phyloP scores from a whole-genome alignment of 352 stramenopile species.

The Phytophthora pseudosyringae region DNA sequence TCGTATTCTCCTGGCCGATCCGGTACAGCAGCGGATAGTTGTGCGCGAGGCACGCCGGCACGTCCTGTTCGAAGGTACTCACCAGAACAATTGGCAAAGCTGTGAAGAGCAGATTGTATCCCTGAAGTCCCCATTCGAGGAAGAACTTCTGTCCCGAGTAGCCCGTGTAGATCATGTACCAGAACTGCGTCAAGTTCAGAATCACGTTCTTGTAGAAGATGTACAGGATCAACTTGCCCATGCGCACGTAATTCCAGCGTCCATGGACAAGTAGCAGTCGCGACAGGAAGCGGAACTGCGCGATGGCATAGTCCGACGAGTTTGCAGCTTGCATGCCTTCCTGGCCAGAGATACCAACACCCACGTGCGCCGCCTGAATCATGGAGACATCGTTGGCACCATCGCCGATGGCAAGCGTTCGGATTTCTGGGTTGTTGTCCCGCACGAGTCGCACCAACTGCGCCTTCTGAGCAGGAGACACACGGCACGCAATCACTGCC shows the following conservation, averaged over 20 bases:
- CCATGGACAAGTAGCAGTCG: conserved; percentile 93
- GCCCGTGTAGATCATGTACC: conserved; percentile 93
- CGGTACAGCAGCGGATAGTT: conserved; percentile 84
- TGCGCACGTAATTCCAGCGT: conserved; percentile 94
- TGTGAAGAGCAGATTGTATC: conserved; percentile 91
- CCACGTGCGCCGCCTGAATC: conserved; percentile 94
- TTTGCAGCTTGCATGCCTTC: conserved; percentile 96
- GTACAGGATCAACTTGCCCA: conserved; percentile 93
- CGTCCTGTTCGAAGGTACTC: conserved; percentile 87
- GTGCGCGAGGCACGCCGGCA: conserved; percentile 69
- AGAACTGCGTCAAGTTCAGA: conserved; percentile 95
- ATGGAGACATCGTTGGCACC: conserved; percentile 97
- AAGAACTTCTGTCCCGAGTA: conserved; percentile 91
- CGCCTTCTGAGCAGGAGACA: conserved; percentile 94
- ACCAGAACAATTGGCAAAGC: conserved; percentile 85
- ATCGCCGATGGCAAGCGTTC: conserved; percentile 93
- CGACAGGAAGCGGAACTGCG: conserved; percentile 93
- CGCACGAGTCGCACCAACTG: conserved; percentile 93
- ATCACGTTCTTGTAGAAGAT: conserved; percentile 98
- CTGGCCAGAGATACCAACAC: conserved; percentile 93
- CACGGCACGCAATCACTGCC: conserved; percentile 93
- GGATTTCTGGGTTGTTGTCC: conserved; percentile 80
- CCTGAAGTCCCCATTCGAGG: conserved; percentile 86
- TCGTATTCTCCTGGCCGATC: conserved; percentile 82
- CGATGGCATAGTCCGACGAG: conserved; percentile 95